Conservation (phyloP, 148 eudicot species). For the Suaeda aralocaspica region DNA sequence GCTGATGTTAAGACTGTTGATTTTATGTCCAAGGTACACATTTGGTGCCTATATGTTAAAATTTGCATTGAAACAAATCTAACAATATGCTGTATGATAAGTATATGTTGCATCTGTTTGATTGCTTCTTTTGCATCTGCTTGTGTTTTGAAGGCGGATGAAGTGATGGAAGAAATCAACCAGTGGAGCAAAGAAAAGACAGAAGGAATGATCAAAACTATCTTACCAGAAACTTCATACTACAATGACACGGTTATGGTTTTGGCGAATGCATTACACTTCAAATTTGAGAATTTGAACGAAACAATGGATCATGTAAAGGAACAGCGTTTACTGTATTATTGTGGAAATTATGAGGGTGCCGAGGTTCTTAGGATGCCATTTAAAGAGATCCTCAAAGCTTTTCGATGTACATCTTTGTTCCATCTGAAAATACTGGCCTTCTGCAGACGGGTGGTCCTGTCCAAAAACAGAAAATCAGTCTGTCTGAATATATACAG, state of each 20-base stretch:
- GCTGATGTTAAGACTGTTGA: constrained; percentile 15
- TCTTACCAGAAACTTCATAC: constrained; percentile 14
- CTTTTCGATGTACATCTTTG: constrained; percentile 19
- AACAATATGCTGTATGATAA: neutral
- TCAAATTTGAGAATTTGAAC: constrained; percentile 9
- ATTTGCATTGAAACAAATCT: neutral
- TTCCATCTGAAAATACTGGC: neutral
- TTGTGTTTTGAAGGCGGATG: constrained; percentile 23
- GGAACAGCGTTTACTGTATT: neutral
- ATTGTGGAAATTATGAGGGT: constrained; percentile 4
- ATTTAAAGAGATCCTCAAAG: neutral
- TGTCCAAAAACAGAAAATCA: neutral
- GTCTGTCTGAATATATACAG: neutral
- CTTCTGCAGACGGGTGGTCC: neutral
- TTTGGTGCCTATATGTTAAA: neutral
- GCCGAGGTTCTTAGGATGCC: constrained; percentile 16
- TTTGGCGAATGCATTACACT: constrained; percentile 27
- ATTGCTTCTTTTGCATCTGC: no score
- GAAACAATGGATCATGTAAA: neutral
- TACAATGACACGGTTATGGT: constrained; percentile 24
- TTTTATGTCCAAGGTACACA: neutral
- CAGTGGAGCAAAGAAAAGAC: constrained; percentile 22
- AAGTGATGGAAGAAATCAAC: constrained; percentile 28
- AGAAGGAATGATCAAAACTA: constrained; percentile 22
- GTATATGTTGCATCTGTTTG: no score